Conservation (phyloP, 208 protist genomes). For the Acanthamoeba culbertsoni region DNA sequence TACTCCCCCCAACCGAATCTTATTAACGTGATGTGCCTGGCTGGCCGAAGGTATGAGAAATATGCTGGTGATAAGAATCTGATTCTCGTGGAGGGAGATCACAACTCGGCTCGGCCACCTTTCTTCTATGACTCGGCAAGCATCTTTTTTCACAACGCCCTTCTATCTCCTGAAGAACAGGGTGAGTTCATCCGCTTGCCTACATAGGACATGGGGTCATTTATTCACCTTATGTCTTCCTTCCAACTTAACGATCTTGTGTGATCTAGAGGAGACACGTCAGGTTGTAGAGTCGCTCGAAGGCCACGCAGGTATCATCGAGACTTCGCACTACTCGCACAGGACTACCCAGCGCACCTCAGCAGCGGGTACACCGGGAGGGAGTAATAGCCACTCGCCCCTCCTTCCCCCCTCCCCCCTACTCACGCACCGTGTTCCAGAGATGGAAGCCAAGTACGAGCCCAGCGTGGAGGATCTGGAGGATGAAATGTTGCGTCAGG, state of each 20-base stretch:
- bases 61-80: constrained; percentile 75
- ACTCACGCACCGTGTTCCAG: neutral
- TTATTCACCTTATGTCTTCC: neutral
- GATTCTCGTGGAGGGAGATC: constrained; percentile 86
- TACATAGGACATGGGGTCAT: no score
- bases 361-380: neutral
- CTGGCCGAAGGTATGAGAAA: constrained; percentile 32
- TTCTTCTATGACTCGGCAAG: constrained; percentile 85
- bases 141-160: constrained; percentile 83
- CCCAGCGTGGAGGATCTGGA: constrained; percentile 52
- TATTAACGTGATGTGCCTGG: neutral
- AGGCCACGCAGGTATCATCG: neutral
- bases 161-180: constrained; percentile 46
- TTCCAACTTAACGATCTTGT: neutral
- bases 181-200: neutral
- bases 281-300: neutral
- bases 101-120: constrained; percentile 90
- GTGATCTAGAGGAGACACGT: neutral
- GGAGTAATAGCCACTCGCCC: neutral
- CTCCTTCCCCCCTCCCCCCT: no score
- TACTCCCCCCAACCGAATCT: neutral
- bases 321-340: neutral
- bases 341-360: neutral
- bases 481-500: constrained; percentile 57
- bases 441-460: neutral